Evolutionary conservation across 2,329 filamentous ascomycete genomes (phyloP), one percentile per base, ranked within the genome.

Genomic region (Ambrosiella cleistominuta): DNA sequence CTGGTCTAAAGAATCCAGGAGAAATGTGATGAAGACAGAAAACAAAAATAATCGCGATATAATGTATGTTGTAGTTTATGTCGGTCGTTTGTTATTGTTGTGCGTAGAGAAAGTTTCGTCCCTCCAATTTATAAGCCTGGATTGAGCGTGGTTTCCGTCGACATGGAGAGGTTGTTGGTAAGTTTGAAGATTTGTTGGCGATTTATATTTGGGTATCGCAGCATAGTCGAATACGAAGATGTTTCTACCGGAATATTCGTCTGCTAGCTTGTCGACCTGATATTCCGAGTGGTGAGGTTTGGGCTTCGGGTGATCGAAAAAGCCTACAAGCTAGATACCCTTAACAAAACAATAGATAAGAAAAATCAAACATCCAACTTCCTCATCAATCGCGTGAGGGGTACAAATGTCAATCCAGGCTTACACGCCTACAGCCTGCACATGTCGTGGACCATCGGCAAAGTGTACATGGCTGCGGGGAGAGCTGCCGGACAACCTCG

Each of bases 401-500:
- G 45, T 49, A 54, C 38, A 11, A 11, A 5, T 47, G 36, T 57
- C 58, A 60, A 57, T 53, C 50, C 54, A 60, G 54, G 54, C 54
- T 45, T 60, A 60, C 54, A 60, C 56, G 51, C 59, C 59, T 53
- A 60, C 56, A 60, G 56, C 56, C 59, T 57, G 56, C 45, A 60
- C 27, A 51, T 58, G 57, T 55, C 56, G 57, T 52, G 56, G 52
- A 35, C 51, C 38, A n/a, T 60, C 59, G 56, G 58, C 59, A 57
- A 60, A 60, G 59, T 56, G 59, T n/a, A 60, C 59, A 39, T 58
- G 56, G 39, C 55, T 52, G 58, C 58, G 58, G 39, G 58, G 58
- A 17, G 54, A 60, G 54, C 59, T 52, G 52, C 56, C 58, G 17
- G 44, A n/a, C 44, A 37, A 17, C 12, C 37, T 53, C 35, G 51